Base-by-base conservation (phyloP, 78 protist genomes). In the Bigelowiella natans region DNA sequence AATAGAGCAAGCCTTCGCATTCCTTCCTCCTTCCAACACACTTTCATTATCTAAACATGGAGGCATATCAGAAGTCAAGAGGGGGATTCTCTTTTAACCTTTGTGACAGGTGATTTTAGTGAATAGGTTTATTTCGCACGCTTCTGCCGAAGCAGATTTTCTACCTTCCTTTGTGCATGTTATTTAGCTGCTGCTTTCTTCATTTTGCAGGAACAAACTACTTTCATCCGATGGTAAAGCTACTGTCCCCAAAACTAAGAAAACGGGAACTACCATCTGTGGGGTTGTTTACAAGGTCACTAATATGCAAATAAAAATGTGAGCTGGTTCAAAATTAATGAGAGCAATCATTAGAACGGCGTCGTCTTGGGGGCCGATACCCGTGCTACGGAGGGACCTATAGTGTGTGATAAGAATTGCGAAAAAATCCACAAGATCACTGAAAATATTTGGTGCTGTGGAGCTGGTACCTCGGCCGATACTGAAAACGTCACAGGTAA, bases 381-480 rank as follows among this genome's bases (percentile, higher is more conserved):
- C 2, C 95, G 99, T 3, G 98, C 99, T 2, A 97, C 99, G 0
- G 95, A 88, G 34, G 99, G 98, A 37, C 73, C 96, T n/a, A 96
- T 95, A 30, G 99, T 98, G 0, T 98, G 97, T 0, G 99, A 98
- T 93, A 98, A 98, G 97, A 95, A 97, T 93, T 98, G 99, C 94
- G 93, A 95, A 88, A 98, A 98, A 95, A 95, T 98, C 88, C 99
- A 98, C 92, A 96, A 97, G 94, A 96, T 98, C 3, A 97, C 99
- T 18, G 96, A 96, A 84, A 97, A 98, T 88, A 97, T 98, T n/a
- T 96, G 88, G 51, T 98, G 99, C 94, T 96, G 98, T 64, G 99
- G 99, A 28, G 99, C 99, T 0, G 99, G 99, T 31, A 98, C 99
- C 0, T 96, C 99, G 0, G 99, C 99, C 0, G 99, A 98, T 90